phyloP scores from a whole-genome alignment of 345 rosid genomes.

The Dipteronia sinensis region DNA sequence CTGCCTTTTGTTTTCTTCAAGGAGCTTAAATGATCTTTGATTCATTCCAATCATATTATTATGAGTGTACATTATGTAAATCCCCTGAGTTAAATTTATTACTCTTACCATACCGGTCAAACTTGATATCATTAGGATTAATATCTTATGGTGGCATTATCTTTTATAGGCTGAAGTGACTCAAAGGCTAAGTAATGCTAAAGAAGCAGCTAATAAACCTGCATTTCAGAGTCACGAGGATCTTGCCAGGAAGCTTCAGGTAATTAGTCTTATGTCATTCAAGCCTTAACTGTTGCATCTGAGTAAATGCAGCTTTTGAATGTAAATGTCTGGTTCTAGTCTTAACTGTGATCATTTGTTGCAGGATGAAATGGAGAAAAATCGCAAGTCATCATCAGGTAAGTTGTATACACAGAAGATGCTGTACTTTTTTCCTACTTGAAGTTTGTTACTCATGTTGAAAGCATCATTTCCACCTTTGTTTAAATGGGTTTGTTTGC shows the following conservation, averaged over 20 bases:
- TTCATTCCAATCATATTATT: background rate
- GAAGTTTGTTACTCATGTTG: background rate
- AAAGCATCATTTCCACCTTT: background rate
- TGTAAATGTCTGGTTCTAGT: background rate
- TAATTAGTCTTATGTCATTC: slow-evolving; percentile 21
- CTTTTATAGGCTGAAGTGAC: slow-evolving; percentile 82
- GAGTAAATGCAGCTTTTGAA: background rate
- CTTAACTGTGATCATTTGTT: slow-evolving; percentile 28
- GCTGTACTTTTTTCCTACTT: background rate
- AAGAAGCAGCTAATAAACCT: slow-evolving; percentile 76
- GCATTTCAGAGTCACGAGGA: slow-evolving; percentile 85
- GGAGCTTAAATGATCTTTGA: background rate
- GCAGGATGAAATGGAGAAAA: slow-evolving; percentile 99
- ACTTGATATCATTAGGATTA: background rate
- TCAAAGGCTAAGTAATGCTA: slow-evolving; percentile 84
- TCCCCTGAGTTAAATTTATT: background rate
- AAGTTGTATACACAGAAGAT: slow-evolving; percentile 10
- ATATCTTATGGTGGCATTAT: background rate
- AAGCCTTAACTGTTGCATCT: background rate
- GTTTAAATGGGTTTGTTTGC: background rate
- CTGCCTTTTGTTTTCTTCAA: background rate
- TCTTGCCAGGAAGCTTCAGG: slow-evolving; percentile 97
- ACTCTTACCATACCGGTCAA: background rate
- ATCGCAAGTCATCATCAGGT: slow-evolving; percentile 76
- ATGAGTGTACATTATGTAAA: background rate